These are phyloP conservation scores for Incumbomyces delicatus DNA, from an alignment of 2,329 filamentous ascomycete species.

Conservation along the genomic window DNA sequence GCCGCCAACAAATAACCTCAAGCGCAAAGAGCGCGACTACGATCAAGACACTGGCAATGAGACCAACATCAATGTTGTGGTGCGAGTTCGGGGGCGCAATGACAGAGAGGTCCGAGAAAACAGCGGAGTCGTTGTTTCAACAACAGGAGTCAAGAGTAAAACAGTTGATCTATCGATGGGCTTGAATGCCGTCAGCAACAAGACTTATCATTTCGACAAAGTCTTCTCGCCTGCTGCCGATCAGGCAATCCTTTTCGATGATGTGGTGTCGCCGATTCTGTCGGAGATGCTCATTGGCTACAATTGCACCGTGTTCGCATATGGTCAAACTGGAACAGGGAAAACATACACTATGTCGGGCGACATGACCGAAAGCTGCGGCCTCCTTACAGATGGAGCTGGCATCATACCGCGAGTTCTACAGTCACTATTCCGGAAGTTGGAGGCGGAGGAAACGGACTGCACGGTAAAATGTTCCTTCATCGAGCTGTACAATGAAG, in stretches of 20 bases:
- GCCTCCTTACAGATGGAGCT: constrained; percentile 79
- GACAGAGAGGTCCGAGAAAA: constrained; percentile 90
- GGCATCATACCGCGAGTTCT: constrained; percentile 92
- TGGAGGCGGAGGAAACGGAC: constrained; percentile 69
- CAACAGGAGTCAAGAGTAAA: constrained; percentile 79
- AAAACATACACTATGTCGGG: constrained; percentile 99
- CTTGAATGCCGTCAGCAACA: constrained; percentile 83
- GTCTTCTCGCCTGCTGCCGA: constrained; percentile 94
- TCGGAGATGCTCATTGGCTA: constrained; percentile 93
- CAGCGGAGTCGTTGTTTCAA: constrained; percentile 81
- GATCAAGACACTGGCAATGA: constrained; percentile 63
- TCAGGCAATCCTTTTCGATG: constrained; percentile 87
- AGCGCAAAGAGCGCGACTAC: constrained; percentile 81
- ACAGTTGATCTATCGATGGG: constrained; percentile 84
- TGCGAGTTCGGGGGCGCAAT: constrained; percentile 84
- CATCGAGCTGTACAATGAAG: constrained; percentile 97
- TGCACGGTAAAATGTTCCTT: constrained; percentile 95
- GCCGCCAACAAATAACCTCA: constrained; percentile 47
- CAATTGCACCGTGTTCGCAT: constrained; percentile 98
- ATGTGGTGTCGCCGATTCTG: constrained; percentile 84
- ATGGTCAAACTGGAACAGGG: constrained; percentile 93
- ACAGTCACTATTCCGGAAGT: constrained; percentile 73
- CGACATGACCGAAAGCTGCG: constrained; percentile 80
- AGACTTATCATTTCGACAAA: constrained; percentile 92
- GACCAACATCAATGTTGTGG: constrained; percentile 96